Evolutionary conservation across 2,329 filamentous ascomycete genomes (phyloP), one percentile per base, ranked within the genome.

Genomic region (Neofusicoccum umdonicola): DNA sequence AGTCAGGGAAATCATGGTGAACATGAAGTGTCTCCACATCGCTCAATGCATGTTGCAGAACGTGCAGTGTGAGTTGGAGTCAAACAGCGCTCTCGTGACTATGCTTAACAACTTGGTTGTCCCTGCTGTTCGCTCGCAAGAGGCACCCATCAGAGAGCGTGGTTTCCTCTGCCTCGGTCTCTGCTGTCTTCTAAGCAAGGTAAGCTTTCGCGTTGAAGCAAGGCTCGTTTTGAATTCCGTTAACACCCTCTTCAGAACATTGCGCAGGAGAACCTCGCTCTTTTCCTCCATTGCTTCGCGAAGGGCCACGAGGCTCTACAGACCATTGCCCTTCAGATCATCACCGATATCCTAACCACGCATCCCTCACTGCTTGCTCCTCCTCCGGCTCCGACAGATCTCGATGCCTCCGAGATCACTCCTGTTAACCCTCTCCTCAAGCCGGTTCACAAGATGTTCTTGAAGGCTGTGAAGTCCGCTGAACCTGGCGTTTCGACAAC

Each of bases 51-150:
- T 98, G 91, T 85, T 99, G 60, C 89, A 96, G 74, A 97, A 98
- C 73, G 92, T 99, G 9, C 85, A 91, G 62, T 92, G 92, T 66
- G 91, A 91, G 72, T 82, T 98, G 42, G 93, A 97, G 77, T 87
- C 93, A 69, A 97, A 97, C 74, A 88, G 90, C 65, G 90, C 96
- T 73, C 81, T 98, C n/a, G 92, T 96, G 3, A 91, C 91, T n/a
- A 97, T 98, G 90, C 84, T 99, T 57, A 98, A 99, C 81, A 98
- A 95, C 69, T 85, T 99, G 8, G 92, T 99, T 48, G 93, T 99
- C 2, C 95, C 95, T 6, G 95, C 95, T 34, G 94, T 99, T 15
- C 89, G 94, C 69, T 95, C 91, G 72, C 92, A 97, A 70, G 93
- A 98, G 74, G 91, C 92, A 4, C 92, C 93, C 0, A 93, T 99